Evolutionary conservation across 257 asterid species (phyloP).

Genomic region (Solanum chiquidenum): DNA sequence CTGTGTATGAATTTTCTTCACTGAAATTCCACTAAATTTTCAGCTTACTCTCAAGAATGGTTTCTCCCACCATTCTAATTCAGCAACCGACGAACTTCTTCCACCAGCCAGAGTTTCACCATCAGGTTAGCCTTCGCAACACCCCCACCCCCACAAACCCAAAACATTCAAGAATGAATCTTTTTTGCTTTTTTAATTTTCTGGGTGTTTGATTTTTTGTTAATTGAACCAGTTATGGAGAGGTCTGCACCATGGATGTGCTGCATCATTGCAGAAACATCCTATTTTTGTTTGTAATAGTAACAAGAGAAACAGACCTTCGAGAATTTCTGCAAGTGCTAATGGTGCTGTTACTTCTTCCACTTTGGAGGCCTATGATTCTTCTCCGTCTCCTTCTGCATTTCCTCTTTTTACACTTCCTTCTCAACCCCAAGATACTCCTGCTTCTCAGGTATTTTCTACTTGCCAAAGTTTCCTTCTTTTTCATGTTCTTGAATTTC

Average conservation of each 20-base stretch:
- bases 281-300: conserved; percentile 7
- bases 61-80: background rate
- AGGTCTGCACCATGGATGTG: conserved; percentile 4
- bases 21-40: background rate
- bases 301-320: conserved; percentile 19
- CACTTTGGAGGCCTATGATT: background rate
- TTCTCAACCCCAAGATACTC: conserved; percentile 28
- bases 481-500: background rate
- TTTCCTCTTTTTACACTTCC: conserved; percentile 55
- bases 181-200: background rate
- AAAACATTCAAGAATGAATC: background rate
- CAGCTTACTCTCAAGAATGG: background rate
- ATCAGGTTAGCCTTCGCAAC: background rate
- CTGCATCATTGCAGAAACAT: conserved; percentile 3
- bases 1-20: background rate
- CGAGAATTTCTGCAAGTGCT: conserved; percentile 14
- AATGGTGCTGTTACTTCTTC: conserved; percentile 18
- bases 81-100: background rate
- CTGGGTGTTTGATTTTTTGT: background rate
- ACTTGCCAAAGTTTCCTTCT: background rate
- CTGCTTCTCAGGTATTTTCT: conserved; percentile 58
- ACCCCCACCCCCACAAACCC: background rate
- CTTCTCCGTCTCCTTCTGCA: conserved; percentile 27
- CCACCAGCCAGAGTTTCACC: background rate
- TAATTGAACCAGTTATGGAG: conserved; percentile 18